Base-by-base conservation (phyloP, 768 basidiomycete species). In the Kwoniella botswanensis region DNA sequence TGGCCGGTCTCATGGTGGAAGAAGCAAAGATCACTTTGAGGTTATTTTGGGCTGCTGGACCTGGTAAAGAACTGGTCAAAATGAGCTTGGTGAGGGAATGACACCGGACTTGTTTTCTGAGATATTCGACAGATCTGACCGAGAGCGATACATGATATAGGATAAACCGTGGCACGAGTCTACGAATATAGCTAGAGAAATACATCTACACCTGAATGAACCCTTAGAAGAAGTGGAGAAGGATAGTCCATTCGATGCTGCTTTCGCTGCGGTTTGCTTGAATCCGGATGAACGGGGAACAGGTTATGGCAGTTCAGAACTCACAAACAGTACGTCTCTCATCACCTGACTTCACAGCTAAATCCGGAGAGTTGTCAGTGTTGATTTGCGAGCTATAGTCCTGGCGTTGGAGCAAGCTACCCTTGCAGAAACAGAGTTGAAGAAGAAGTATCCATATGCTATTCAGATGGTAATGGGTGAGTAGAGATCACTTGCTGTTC, bases 321-420 rank as follows among this genome's bases (percentile, higher is more conserved):
- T 46, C 24, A 54, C 53, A 18, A 21, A 50, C 7, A 35, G 67
- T 68, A n/a, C 21, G 59, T 68, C 18, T 10, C 2, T 3, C 18
- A 15, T 62, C 21, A 10, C n/a, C n/a, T n/a, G n/a, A n/a, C n/a
- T n/a, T n/a, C n/a, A n/a, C n/a, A n/a, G n/a, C n/a, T n/a, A n/a
- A n/a, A n/a, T n/a, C n/a, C n/a, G n/a, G n/a, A n/a, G n/a, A n/a
- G n/a, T 26, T 24, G 2, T 9, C 17, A 29, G 12, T 53, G n/a
- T 4, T 62, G 54, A 42, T 58, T 4, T 17, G 15, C 26, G 3
- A 17, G 18, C 35, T 4, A 17, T 26, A 69, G 68, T 63, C 12
- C 54, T 69, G n/a, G 68, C 68, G 2, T 46, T 69, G 24, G 68
- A 69, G n/a, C 68, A 69, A 42, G 68, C 68, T 52, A 55, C 35